phyloP scores from a whole-genome alignment of 202 grass and related monocot genomes.

The Schoenoplectus triqueter region DNA sequence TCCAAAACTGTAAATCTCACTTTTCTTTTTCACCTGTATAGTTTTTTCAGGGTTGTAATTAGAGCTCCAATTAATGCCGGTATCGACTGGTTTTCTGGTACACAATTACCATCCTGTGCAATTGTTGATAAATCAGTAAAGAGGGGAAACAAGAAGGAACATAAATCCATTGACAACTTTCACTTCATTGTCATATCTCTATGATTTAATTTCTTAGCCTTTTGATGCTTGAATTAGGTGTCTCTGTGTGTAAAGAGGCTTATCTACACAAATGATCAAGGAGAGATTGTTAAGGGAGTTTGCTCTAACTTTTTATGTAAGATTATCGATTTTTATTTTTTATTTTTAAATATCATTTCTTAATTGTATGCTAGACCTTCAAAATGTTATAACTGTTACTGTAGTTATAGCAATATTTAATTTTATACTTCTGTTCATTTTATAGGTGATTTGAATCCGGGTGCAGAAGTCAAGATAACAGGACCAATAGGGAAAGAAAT shows the following conservation, averaged over 20 bases:
- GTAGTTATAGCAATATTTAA: not conserved
- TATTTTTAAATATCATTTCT: not conserved
- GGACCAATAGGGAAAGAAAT: conserved; percentile 97
- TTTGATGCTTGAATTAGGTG: conserved; percentile 48
- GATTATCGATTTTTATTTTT: not conserved
- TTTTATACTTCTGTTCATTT: conserved; percentile 8
- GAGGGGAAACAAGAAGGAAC: not conserved
- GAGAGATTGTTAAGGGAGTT: conserved; percentile 94
- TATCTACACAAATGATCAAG: conserved; percentile 88
- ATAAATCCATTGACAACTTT: not conserved
- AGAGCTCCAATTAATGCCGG: not conserved
- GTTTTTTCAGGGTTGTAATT: not conserved
- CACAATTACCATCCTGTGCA: not conserved
- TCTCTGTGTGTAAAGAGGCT: conserved; percentile 96
- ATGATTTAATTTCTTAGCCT: not conserved
- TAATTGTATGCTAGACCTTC: conserved; percentile 7
- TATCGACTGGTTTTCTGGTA: conserved; percentile 17
- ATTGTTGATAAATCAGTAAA: not conserved
- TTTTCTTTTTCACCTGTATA: not conserved
- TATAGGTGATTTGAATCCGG: conserved; percentile 79
- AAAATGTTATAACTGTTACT: not conserved
- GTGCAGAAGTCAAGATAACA: conserved; percentile 80
- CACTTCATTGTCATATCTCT: not conserved
- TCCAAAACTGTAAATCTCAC: conserved; percentile 63
- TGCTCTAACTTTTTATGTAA: conserved; percentile 96